Percentiles rank a stretch among this genome's conserved stretches.
Conservation (phyloP, 371 early-diverging fungal species). For the Circinella minor region DNA sequence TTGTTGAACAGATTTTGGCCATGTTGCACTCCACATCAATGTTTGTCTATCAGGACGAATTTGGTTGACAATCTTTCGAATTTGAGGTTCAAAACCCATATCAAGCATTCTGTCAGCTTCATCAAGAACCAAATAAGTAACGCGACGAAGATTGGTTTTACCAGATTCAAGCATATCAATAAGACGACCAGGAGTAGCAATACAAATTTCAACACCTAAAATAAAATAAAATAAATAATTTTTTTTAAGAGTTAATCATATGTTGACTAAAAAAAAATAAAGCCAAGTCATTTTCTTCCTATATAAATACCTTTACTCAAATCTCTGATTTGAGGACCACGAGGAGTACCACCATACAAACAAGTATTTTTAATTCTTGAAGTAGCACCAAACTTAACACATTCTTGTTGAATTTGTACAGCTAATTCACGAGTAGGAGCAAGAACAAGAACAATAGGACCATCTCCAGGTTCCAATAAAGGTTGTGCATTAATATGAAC, state of each 20-base stretch:
- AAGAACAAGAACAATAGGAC: slow-evolving; percentile 93
- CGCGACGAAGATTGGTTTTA: slow-evolving; percentile 91
- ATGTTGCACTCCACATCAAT: slow-evolving; percentile 99
- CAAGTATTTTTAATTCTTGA: slow-evolving; percentile 94
- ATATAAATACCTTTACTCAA: slow-evolving; percentile 66
- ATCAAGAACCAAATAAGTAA: slow-evolving; percentile 98
- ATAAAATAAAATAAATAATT: background rate
- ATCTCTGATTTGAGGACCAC: slow-evolving; percentile 95
- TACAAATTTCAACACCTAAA: slow-evolving; percentile 91
- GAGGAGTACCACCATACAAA: slow-evolving; percentile 96
- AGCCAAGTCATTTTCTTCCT: background rate
- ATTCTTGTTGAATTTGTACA: slow-evolving; percentile 94
- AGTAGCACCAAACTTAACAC: slow-evolving; percentile 86
- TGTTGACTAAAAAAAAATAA: too few relatives aligned
- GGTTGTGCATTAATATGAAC: slow-evolving; percentile 99
- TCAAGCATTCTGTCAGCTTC: slow-evolving; percentile 99
- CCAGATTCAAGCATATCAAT: slow-evolving; percentile 96
- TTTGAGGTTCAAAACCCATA: slow-evolving; percentile 99
- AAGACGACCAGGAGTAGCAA: slow-evolving; percentile 99
- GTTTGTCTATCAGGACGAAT: slow-evolving; percentile 99
- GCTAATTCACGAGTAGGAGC: slow-evolving; percentile 97
- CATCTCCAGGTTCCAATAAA: slow-evolving; percentile 93
- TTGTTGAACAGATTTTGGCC: slow-evolving; percentile 97
- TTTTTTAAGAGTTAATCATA: too few relatives aligned
- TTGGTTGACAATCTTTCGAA: slow-evolving; percentile 98